A percentile compares a stretch with the other conserved stretches of the same genome.
These are phyloP conservation scores for Glutinoglossum americanum DNA, from an alignment of 495 filamentous ascomycete genomes.

Conservation along the genomic window DNA sequence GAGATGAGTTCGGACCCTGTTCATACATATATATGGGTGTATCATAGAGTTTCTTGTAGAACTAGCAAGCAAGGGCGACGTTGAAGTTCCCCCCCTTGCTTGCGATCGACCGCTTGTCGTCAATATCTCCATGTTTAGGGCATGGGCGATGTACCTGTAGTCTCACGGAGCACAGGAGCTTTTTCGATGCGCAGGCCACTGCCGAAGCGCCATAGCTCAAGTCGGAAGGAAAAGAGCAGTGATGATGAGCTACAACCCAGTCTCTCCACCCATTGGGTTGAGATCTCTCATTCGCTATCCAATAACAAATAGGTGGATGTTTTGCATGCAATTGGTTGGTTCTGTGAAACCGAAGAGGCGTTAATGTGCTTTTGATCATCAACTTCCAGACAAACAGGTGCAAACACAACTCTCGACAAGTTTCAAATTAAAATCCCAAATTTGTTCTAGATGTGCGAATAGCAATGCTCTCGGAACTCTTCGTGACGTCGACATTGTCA, in stretches of 20 bases:
- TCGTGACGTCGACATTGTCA: constrained; percentile 32
- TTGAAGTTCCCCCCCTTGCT: background rate
- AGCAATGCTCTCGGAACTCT: background rate
- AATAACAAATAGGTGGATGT: no score
- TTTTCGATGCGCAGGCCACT: background rate
- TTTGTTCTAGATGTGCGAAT: constrained; percentile 1
- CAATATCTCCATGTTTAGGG: no score
- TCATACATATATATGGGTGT: no score
- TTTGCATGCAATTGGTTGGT: no score
- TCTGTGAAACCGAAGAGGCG: no score
- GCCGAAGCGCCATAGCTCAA: no score
- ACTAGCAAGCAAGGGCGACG: background rate
- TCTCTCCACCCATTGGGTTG: background rate
- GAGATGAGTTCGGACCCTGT: no score
- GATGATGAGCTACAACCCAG: background rate
- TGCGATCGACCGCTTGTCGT: no score
- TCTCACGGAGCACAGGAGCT: background rate
- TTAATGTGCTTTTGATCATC: no score
- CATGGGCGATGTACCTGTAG: no score
- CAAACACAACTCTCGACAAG: background rate
- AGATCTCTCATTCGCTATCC: no score
- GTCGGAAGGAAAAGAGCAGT: background rate
- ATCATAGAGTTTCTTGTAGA: no score
- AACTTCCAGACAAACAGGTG: background rate
- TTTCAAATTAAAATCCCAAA: background rate